phyloP scores from a whole-genome alignment of 768 basidiomycete genomes.

The Trametes gibbosa region DNA sequence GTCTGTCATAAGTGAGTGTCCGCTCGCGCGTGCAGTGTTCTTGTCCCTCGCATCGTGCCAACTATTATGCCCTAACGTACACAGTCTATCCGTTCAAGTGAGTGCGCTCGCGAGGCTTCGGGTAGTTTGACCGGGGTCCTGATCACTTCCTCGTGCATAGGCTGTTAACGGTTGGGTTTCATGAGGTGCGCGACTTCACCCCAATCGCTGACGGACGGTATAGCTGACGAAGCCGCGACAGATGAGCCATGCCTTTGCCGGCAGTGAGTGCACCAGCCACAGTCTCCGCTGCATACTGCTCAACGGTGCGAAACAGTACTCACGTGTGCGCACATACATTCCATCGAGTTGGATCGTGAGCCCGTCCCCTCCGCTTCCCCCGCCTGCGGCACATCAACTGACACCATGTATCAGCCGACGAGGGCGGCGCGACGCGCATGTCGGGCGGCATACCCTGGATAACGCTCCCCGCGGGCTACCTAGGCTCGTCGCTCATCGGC shows the following conservation, averaged over 20 bases:
- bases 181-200: slow-evolving; percentile 53
- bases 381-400: background rate
- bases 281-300: background rate
- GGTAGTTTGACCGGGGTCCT: background rate
- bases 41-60: background rate
- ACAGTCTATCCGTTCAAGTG: slow-evolving; percentile 92
- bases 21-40: background rate
- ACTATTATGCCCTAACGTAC: background rate
- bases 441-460: slow-evolving; percentile 80
- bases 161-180: slow-evolving; percentile 83
- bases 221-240: slow-evolving; percentile 25
- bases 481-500: slow-evolving; percentile 84
- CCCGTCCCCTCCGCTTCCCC: slow-evolving; percentile 28
- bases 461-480: slow-evolving; percentile 83
- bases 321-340: slow-evolving; percentile 84
- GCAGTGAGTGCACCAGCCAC: slow-evolving; percentile 31
- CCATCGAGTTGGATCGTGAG: slow-evolving; percentile 81
- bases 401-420: slow-evolving; percentile 55
- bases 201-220: too few species aligned
- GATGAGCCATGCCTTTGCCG: slow-evolving; percentile 86
- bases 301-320: slow-evolving; percentile 39
- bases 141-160: slow-evolving; percentile 35
- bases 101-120: slow-evolving; percentile 28
- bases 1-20: slow-evolving; percentile 65
- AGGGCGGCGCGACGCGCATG: slow-evolving; percentile 86